These are phyloP conservation scores for Radiomyces spectabilis DNA, from an alignment of 192 early-diverging fungal genomes.

Conservation along the genomic window DNA sequence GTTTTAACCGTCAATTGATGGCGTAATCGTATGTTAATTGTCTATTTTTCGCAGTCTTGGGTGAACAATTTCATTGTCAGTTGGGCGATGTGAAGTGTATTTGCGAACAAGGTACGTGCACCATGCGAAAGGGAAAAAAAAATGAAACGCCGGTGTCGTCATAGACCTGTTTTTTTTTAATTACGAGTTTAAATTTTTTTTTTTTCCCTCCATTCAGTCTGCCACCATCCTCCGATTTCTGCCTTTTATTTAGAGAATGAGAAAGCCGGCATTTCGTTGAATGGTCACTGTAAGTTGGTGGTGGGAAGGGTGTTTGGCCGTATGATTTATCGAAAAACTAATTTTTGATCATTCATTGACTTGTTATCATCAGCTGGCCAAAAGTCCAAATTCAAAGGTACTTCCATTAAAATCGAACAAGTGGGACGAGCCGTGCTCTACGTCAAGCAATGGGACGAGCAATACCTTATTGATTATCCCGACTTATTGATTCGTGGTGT, in stretches of 20 bases:
- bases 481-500: conserved; percentile 55
- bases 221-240: conserved; percentile 67
- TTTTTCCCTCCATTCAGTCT: conserved; percentile 43
- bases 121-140: too few species aligned
- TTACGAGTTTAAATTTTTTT: neutral
- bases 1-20: too few species aligned
- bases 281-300: conserved; percentile 45
- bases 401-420: conserved; percentile 57
- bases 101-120: conserved; percentile 68
- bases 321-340: conserved; percentile 35
- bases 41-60: too few species aligned
- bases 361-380: conserved; percentile 32
- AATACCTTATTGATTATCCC: conserved; percentile 52
- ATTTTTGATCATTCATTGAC: conserved; percentile 39
- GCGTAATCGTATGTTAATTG: too few species aligned
- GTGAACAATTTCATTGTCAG: conserved; percentile 55
- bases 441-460: conserved; percentile 42
- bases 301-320: conserved; percentile 1
- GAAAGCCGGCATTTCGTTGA: conserved; percentile 53
- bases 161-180: neutral
- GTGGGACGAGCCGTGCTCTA: conserved; percentile 53
- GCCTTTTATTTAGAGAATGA: conserved; percentile 63
- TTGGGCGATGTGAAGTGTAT: conserved; percentile 49
- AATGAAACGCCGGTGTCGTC: neutral
- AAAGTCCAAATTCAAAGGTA: conserved; percentile 57